Evolutionary conservation across 208 protist species (phyloP).

Genomic region (Naegleria gruberi): DNA sequence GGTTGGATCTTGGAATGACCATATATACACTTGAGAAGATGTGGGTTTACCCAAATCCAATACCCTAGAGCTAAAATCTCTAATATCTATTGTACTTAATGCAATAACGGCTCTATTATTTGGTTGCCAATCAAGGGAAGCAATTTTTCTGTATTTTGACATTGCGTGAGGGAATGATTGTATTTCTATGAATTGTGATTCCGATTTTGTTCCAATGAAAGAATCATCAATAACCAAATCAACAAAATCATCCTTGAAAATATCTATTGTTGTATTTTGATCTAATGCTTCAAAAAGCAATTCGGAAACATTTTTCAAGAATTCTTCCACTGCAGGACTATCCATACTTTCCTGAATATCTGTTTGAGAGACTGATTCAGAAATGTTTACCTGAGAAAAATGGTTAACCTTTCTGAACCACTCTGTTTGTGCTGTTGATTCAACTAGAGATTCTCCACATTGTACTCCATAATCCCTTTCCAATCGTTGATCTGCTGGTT

Average conservation of each 20-base stretch:
- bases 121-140: conserved; percentile 5
- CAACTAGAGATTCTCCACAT: background rate
- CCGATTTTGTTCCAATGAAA: background rate
- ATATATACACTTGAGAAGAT: conserved; percentile 63
- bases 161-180: background rate
- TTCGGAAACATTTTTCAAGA: background rate
- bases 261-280: conserved; percentile 1
- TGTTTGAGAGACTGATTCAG: background rate
- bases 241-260: conserved; percentile 16
- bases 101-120: background rate
- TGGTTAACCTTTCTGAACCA: conserved; percentile 1
- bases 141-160: background rate
- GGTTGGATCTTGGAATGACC: conserved; percentile 75
- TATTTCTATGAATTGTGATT: conserved; percentile 2
- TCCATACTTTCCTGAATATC: background rate
- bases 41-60: conserved; percentile 17
- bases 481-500: background rate
- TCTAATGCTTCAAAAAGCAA: background rate
- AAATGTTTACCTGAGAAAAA: background rate
- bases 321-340: background rate
- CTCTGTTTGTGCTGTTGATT: background rate
- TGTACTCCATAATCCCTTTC: conserved; percentile 17
- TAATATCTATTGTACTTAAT: background rate
- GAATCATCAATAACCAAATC: background rate
- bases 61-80: background rate